Percentiles rank a stretch among this genome's conserved stretches.
These are phyloP conservation scores for Prosopis cineraria DNA, from an alignment of 306 rosid genomes.

Conservation along the genomic window DNA sequence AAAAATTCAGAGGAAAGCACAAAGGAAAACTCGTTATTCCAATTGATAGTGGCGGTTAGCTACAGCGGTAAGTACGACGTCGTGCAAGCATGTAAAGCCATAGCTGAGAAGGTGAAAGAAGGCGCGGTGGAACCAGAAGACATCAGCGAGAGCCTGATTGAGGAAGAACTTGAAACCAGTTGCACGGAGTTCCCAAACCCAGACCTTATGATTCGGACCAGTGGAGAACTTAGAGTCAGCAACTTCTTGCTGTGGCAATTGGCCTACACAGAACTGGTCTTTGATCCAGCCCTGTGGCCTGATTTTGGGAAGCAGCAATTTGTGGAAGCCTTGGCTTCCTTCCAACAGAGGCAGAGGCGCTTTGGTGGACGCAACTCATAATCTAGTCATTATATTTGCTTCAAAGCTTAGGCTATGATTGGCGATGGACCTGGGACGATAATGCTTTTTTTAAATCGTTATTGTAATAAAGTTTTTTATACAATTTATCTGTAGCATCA, in stretches of 20 bases:
- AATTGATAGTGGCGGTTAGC: constrained; percentile 68
- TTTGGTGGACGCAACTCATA: constrained; percentile 52
- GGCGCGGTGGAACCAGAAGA: constrained; percentile 51
- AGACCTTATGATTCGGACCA: constrained; percentile 76
- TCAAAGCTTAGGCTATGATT: no score
- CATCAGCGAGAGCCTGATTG: constrained; percentile 55
- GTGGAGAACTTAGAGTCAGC: constrained; percentile 85
- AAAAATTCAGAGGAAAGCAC: constrained; percentile 52
- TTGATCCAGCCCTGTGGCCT: constrained; percentile 62
- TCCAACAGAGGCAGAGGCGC: constrained; percentile 70
- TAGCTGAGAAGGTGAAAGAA: constrained; percentile 60
- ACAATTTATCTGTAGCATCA: not conserved
- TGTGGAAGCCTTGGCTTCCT: constrained; percentile 64
- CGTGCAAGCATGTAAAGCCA: constrained; percentile 71
- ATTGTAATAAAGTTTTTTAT: not conserved
- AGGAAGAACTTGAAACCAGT: constrained; percentile 74
- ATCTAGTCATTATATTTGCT: no score
- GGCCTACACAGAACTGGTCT: constrained; percentile 81
- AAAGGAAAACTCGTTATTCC: constrained; percentile 48
- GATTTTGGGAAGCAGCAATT: constrained; percentile 72
- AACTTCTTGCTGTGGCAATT: constrained; percentile 87
- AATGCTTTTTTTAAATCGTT: not conserved
- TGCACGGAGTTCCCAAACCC: constrained; percentile 76
- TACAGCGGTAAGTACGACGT: constrained; percentile 85
- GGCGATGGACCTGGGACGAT: not conserved